These are phyloP conservation scores for Paramyrothecium sp. DNA, from an alignment of 2,329 filamentous ascomycete genomes.

Conservation along the genomic window DNA sequence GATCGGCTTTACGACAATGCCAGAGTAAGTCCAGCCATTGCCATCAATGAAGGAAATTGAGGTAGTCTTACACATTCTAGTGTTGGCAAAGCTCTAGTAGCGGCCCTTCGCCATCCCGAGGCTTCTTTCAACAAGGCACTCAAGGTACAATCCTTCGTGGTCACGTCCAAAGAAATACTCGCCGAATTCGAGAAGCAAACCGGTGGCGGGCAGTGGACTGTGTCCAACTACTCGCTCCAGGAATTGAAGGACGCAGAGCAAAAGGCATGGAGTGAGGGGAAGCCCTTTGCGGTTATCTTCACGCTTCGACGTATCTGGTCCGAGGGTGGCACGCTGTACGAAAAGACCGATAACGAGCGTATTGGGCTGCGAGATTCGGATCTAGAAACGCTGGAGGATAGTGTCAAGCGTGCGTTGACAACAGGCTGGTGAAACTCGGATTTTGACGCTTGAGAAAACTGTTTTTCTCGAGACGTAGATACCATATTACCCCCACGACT, in stretches of 20 bases:
- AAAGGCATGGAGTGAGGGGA: conserved; percentile 53
- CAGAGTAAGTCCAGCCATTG: conserved; percentile 52
- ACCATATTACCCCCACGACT: too few relatives aligned
- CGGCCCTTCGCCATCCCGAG: conserved; percentile 56
- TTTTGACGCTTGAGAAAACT: too few relatives aligned
- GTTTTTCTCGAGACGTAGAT: too few relatives aligned
- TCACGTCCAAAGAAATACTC: conserved; percentile 60
- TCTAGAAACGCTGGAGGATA: conserved; percentile 47
- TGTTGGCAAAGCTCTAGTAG: conserved; percentile 65
- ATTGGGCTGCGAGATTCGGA: conserved; percentile 49
- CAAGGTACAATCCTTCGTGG: conserved; percentile 70
- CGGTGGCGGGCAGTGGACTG: conserved; percentile 43
- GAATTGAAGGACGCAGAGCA: conserved; percentile 56
- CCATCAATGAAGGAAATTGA: rapidly evolving
- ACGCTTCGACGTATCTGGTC: conserved; percentile 72
- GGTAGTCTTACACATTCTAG: conserved; percentile 29
- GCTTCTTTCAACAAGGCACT: conserved; percentile 54
- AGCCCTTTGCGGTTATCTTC: conserved; percentile 49
- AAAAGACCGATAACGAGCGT: conserved; percentile 62
- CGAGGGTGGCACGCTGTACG: conserved; percentile 69
- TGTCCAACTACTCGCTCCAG: conserved; percentile 38
- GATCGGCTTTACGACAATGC: conserved; percentile 69
- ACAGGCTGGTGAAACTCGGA: conserved; percentile 16
- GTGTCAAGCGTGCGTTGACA: conserved; percentile 14
- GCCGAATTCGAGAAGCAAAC: conserved; percentile 69